Evolutionary conservation across 1,284 basidiomycete species (phyloP).

Genomic region (Stereum hirsutum): DNA sequence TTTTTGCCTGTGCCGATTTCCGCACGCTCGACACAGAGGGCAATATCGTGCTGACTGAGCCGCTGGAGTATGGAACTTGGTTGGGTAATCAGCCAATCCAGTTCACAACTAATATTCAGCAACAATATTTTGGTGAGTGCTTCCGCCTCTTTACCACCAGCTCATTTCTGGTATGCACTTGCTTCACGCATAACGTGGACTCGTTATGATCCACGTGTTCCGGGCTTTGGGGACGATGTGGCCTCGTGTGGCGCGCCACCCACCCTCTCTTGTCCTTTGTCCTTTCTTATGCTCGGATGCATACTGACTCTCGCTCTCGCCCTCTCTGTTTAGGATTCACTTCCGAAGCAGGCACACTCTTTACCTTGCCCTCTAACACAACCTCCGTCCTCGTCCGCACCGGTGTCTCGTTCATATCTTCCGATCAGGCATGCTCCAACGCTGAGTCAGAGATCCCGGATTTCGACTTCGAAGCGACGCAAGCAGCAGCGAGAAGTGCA

Average conservation of each 20-base stretch:
- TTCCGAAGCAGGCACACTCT: constrained; percentile 37
- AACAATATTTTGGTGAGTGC: constrained; percentile 40
- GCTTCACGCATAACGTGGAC: neutral
- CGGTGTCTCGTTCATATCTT: constrained; percentile 53
- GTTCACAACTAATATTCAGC: constrained; percentile 33
- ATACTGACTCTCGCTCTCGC: too few species aligned
- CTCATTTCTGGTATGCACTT: neutral
- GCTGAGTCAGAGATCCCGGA: constrained; percentile 53
- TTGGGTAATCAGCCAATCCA: constrained; percentile 39
- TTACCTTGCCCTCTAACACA: constrained; percentile 38
- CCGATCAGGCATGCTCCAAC: constrained; percentile 48
- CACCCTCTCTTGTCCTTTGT: neutral
- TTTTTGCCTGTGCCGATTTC: constrained; percentile 53
- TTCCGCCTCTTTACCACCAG: neutral
- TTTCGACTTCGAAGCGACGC: constrained; percentile 43
- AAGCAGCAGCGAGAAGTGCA: constrained; percentile 28
- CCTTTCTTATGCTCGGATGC: neutral
- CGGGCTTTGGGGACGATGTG: too few species aligned
- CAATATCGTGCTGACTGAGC: constrained; percentile 17
- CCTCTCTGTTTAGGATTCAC: neutral
- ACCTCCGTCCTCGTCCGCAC: constrained; percentile 43
- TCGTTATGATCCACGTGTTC: too few species aligned
- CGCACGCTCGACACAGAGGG: constrained; percentile 33
- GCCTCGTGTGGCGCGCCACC: too few species aligned
- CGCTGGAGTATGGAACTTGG: constrained; percentile 47